Conservation (phyloP, 768 basidiomycete species). For the Tricholoma saponaceum region DNA sequence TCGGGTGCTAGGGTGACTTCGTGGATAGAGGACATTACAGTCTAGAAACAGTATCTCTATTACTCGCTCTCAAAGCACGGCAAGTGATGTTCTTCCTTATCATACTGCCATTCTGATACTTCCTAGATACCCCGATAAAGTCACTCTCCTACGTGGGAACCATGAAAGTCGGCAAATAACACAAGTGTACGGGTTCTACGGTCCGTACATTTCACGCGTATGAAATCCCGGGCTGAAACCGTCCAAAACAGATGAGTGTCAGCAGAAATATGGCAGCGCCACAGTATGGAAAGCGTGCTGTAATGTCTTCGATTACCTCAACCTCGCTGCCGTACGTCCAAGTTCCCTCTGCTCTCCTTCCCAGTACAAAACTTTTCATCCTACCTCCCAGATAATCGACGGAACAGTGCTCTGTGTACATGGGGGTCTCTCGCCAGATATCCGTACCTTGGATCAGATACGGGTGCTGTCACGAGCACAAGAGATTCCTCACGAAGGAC, state of each 20-base stretch:
- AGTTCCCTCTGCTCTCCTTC: background rate
- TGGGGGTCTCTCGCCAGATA: constrained; percentile 94
- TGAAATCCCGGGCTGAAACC: background rate
- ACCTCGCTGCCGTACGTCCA: constrained; percentile 79
- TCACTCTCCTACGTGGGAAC: constrained; percentile 90
- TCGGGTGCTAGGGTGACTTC: constrained; percentile 78
- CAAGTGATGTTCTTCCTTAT: constrained; percentile 22
- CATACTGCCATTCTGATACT: background rate
- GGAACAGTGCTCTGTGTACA: constrained; percentile 91
- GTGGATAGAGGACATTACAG: constrained; percentile 97
- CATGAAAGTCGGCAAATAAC: constrained; percentile 98
- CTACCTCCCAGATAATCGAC: constrained; percentile 79
- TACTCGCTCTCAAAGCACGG: constrained; percentile 89
- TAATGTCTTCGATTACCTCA: constrained; percentile 92
- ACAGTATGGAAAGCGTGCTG: constrained; percentile 98
- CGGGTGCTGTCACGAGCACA: constrained; percentile 91
- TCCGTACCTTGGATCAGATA: constrained; percentile 92
- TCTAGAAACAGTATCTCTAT: constrained; percentile 87
- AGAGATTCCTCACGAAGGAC: constrained; percentile 98
- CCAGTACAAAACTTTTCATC: background rate
- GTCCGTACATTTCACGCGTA: constrained; percentile 35
- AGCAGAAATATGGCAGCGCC: constrained; percentile 95
- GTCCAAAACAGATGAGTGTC: constrained; percentile 75
- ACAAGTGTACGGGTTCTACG: constrained; percentile 98
- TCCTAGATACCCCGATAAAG: constrained; percentile 83